Base-by-base conservation (phyloP, 2,329 filamentous ascomycete genomes). In the Fusarium papillatum region DNA sequence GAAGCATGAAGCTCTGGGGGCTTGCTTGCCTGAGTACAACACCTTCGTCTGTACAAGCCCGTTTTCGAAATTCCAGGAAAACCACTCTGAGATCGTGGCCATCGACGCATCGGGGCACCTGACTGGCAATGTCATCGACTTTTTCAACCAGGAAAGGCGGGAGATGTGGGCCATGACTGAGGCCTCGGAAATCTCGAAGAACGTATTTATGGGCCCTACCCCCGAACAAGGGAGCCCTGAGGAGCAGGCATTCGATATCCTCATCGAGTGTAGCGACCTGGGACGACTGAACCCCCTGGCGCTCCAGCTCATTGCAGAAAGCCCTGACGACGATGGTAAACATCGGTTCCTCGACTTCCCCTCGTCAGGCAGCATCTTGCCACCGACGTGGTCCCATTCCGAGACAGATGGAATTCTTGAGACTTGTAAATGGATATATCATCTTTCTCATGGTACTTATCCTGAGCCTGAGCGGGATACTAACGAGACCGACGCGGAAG, bases 91-190 rank as follows among this genome's bases (percentile, higher is more conserved):
- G 10, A 86, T 98, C 31, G 92, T 99, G 19, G 91, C 95, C 5
- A 87, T 96, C 59, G 92, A 97, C 83, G 92, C 93, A 0, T 84
- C 88, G 38, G 95, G 95, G 13, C 88, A 89, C 48, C 85, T 93
- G 79, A 97, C 95, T 0, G 95, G 94, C 34, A 90, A 93, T 22
- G 92, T 97, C 29, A 88, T 98, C 80, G 96, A 98, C 83, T 97
- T 99, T 82, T 95, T 95, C 81, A 93, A 94, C 78, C 95, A 95
- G 86, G 97, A 99, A 83, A 90, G 96, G 69, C 85, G 91, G 62
- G 97, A 99, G 85, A 98, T 99, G 96, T 95, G 94, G 83, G 90
- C 90, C 70, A 98, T 98, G 96, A 96, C 96, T 14, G 92, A 92
- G 79, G 93, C 96, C 5, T 95, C 95, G 0, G 94, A 98, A 83